These are phyloP conservation scores for Chrysanthemum seticuspe DNA, from an alignment of 129 eudicot genomes.

Conservation along the genomic window DNA sequence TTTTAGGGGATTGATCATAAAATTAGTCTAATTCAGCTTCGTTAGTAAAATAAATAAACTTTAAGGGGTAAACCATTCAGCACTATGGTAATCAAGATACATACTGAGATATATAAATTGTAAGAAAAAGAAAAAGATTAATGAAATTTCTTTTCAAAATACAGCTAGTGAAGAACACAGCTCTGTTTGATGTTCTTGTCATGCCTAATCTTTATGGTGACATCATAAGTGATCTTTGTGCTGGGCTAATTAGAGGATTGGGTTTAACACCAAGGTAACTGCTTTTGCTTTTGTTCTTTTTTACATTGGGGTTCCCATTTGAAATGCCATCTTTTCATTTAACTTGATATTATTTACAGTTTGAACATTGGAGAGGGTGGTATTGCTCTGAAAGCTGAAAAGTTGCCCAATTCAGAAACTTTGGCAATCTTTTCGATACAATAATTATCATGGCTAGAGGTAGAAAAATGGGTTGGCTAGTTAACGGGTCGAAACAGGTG, in stretches of 20 bases:
- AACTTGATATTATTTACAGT: constrained; percentile 35
- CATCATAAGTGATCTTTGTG: constrained; percentile 96
- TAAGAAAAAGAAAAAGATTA: constrained; percentile 16
- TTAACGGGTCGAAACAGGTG: too few relatives aligned
- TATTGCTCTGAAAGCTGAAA: constrained; percentile 45
- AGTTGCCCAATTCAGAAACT: too few relatives aligned
- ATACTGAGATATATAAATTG: background rate
- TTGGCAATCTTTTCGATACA: too few relatives aligned
- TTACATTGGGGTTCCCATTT: background rate
- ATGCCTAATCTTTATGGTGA: constrained; percentile 47
- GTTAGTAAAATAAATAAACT: too few relatives aligned
- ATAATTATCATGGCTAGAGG: too few relatives aligned
- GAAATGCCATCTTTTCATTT: background rate
- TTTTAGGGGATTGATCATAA: too few relatives aligned
- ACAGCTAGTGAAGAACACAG: constrained; percentile 98
- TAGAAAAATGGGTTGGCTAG: too few relatives aligned
- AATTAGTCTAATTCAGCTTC: too few relatives aligned
- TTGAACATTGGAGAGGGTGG: constrained; percentile 98
- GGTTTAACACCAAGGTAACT: constrained; percentile 99
- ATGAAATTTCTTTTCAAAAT: constrained; percentile 10
- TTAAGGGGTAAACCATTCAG: background rate
- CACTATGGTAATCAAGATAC: background rate
- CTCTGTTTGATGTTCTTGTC: constrained; percentile 91
- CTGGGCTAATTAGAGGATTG: constrained; percentile 94
- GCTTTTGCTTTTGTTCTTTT: background rate